A percentile compares a stretch with the other conserved stretches of the same genome.
phyloP scores from a whole-genome alignment of 176 grass and related monocot genomes.

The Puya raimondii region DNA sequence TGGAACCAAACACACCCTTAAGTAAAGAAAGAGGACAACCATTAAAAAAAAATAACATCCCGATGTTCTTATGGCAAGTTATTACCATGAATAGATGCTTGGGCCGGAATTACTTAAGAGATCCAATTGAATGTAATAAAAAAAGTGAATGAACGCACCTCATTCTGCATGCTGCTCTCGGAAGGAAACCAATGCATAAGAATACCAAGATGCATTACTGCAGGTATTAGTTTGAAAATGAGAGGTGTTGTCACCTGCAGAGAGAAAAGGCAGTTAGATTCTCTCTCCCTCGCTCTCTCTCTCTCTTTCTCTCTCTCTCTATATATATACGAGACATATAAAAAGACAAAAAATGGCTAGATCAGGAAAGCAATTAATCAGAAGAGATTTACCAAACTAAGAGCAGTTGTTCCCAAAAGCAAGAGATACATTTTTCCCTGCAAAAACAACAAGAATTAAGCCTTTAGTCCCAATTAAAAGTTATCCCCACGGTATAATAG shows the following conservation, averaged over 20 bases:
- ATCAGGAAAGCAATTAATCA: constrained; percentile 1
- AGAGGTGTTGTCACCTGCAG: constrained; percentile 88
- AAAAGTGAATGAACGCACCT: constrained; percentile 37
- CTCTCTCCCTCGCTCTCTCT: too few relatives aligned
- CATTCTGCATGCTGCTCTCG: constrained; percentile 66
- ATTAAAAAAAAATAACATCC: constrained; percentile 3
- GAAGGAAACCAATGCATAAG: constrained; percentile 91
- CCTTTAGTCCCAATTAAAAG: too few relatives aligned
- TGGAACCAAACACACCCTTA: too few relatives aligned
- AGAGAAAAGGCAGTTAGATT: neutral
- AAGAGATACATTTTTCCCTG: constrained; percentile 98
- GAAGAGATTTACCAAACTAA: constrained; percentile 73
- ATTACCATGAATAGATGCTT: too few relatives aligned
- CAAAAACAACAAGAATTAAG: constrained; percentile 3
- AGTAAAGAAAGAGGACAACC: neutral
- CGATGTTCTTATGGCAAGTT: neutral
- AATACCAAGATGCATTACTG: constrained; percentile 86
- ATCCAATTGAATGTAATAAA: too few relatives aligned
- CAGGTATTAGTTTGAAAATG: constrained; percentile 99
- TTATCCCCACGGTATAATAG: neutral
- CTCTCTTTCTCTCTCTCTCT: too few relatives aligned
- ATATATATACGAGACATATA: too few relatives aligned
- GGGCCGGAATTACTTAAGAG: too few relatives aligned
- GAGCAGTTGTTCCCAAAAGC: constrained; percentile 90
- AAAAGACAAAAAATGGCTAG: neutral